Evolutionary conservation across 148 eudicot genomes (phyloP).

Genomic region (Camellia lanceoleosa): DNA sequence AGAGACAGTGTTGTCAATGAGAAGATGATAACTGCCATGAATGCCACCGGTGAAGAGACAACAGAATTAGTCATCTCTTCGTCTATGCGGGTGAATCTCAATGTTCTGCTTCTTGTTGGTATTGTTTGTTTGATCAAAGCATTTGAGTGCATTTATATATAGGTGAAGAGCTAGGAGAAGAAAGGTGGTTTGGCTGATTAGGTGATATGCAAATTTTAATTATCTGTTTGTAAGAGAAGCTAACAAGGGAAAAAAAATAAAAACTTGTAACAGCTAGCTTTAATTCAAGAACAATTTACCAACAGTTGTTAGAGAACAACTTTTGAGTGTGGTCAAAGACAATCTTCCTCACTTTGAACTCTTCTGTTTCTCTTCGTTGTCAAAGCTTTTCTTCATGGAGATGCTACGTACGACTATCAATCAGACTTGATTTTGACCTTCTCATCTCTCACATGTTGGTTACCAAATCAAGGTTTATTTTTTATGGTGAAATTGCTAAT

Average conservation of each 20-base stretch:
- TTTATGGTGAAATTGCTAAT: too few species aligned
- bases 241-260: not conserved
- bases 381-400: not conserved
- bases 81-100: not conserved
- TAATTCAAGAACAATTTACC: not conserved
- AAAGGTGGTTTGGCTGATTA: slow-evolving; percentile 5
- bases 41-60: not conserved
- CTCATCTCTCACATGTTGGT: too few species aligned
- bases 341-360: not conserved
- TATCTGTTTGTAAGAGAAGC: not conserved
- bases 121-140: too few species aligned
- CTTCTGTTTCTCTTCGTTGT: not conserved
- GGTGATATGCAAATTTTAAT: not conserved
- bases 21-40: not conserved
- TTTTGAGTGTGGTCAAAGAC: not conserved
- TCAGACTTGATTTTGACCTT: not conserved
- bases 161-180: not conserved
- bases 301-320: not conserved
- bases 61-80: not conserved
- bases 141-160: not conserved
- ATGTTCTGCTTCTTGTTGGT: not conserved
- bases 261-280: not conserved
- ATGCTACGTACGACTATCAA: not conserved
- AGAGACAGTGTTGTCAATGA: not conserved
- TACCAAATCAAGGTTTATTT: too few species aligned